A percentile compares a stretch with the other conserved stretches of the same genome.
These are phyloP conservation scores for Candida ovalis DNA, from an alignment of 805 yeast species.

Conservation along the genomic window DNA sequence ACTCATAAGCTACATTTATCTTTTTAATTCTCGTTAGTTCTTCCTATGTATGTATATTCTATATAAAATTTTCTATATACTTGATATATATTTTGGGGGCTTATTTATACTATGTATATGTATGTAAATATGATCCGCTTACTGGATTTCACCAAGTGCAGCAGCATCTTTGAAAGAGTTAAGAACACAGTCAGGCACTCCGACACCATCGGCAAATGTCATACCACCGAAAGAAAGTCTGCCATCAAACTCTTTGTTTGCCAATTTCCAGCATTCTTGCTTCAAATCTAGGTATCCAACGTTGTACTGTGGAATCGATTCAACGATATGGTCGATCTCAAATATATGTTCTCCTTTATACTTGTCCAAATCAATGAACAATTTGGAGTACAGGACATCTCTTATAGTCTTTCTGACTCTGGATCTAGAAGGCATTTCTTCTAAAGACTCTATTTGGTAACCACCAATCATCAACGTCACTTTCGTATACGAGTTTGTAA, in stretches of 20 bases:
- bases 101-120: not conserved
- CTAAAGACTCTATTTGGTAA: constrained; percentile 18
- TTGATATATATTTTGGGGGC: too few species aligned
- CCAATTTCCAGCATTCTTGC: constrained; percentile 30
- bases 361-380: constrained; percentile 18
- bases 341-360: constrained; percentile 18
- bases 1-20: too few species aligned
- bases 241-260: constrained; percentile 35
- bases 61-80: too few species aligned
- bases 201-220: constrained; percentile 75
- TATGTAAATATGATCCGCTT: not conserved
- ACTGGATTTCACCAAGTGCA: constrained; percentile 14
- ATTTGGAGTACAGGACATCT: constrained; percentile 19
- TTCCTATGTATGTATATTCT: too few species aligned
- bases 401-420: constrained; percentile 19
- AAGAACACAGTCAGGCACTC: constrained; percentile 82
- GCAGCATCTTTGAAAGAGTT: constrained; percentile 59
- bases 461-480: constrained; percentile 93
- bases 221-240: constrained; percentile 69
- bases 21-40: too few species aligned
- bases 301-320: constrained; percentile 76
- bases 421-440: constrained; percentile 21
- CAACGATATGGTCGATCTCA: constrained; percentile 40
- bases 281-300: constrained; percentile 60
- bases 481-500: constrained; percentile 49